Evolutionary conservation across 2,329 filamentous ascomycete genomes (phyloP), one percentile per base, ranked within the genome.

Genomic region (Clonostachys byssicola): DNA sequence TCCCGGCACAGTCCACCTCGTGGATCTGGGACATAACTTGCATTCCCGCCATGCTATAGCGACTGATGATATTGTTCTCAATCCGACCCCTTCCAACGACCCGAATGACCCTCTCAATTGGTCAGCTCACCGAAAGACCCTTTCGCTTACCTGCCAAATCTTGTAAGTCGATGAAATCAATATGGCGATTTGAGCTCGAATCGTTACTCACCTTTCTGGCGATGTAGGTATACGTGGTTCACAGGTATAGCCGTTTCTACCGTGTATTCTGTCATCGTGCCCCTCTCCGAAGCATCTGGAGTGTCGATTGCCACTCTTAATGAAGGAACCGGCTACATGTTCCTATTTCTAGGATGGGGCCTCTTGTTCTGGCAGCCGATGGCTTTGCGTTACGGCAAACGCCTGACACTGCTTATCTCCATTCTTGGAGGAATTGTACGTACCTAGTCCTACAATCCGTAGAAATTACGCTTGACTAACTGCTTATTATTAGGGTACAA

Each of bases 81-180:
- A 72, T 4, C 78, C 78, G 4, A 70, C 75, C 46, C 78, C 78
- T n/a, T 75, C 73, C 14, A 60, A 67, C 45, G 75, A 72, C 10
- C 73, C 73, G 33, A 73, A 78, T 51, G 75, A 79, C 54, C 75
- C 75, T 18, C 62, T 79, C 49, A 75, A 76, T 54, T 79, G 75
- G 75, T 66, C 68, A 38, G 53, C 62, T 43, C 53, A 61, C 45
- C 70, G 74, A 53, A 75, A 76, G 56, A 20, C 55, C 0, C 51
- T 56, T 12, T 53, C 57, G 5, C 42, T 64, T 16, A 42, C 57
- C n/a, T 65, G 60, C 17, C 54, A 58, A 6, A 59, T 59, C 38
- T 38, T 65, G 63, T 64, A 45, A 54, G 60, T 51, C 40, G 43
- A 17, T 8, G 14, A 12, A n/a, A 30, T 30, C 23, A 30, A 30